These are phyloP conservation scores for Sphaerostilbella broomeana DNA, from an alignment of 2,329 filamentous ascomycete genomes.

Conservation along the genomic window DNA sequence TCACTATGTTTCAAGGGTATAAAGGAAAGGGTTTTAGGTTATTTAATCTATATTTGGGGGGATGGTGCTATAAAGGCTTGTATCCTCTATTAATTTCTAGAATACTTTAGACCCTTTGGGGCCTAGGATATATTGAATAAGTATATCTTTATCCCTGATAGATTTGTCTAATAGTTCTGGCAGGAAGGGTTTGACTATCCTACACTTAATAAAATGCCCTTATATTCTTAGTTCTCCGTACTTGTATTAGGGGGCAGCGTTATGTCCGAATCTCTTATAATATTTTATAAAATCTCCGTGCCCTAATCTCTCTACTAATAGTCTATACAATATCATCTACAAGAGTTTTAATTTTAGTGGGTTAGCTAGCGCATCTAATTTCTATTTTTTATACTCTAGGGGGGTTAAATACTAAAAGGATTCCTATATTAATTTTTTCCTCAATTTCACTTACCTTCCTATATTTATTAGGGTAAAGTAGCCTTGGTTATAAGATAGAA, in stretches of 20 bases:
- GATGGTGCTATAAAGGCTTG: background rate
- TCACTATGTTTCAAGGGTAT: background rate
- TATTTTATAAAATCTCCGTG: no score
- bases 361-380: no score
- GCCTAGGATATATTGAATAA: background rate
- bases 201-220: background rate
- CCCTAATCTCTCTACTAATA: no score
- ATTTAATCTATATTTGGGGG: background rate
- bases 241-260: background rate
- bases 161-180: background rate
- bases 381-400: no score
- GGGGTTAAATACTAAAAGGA: no score
- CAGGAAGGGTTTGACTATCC: background rate
- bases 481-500: no score
- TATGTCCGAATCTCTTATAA: no score
- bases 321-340: no score
- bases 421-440: no score
- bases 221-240: background rate
- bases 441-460: no score
- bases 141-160: background rate
- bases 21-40: background rate
- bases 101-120: background rate
- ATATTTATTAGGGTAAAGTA: no score
- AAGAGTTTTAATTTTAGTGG: no score
- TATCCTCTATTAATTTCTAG: background rate